These are phyloP conservation scores for Heliamphora exappendiculata DNA, from an alignment of 148 eudicot genomes.

Conservation along the genomic window DNA sequence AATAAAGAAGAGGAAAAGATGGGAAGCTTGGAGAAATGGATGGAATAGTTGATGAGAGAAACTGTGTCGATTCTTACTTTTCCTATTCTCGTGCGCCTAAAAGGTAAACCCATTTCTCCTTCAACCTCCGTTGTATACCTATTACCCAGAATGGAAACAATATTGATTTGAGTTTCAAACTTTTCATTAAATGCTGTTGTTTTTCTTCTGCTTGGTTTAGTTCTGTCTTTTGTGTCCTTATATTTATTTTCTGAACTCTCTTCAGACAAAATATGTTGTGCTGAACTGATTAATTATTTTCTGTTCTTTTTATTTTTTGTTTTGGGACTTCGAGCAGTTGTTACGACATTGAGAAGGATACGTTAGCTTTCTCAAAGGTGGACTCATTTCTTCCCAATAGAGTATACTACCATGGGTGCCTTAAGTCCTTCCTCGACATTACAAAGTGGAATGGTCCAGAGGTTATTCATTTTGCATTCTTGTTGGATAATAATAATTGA, in stretches of 20 bases:
- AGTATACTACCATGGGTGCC: constrained; percentile 93
- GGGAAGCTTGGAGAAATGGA: background rate
- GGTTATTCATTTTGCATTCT: constrained; percentile 32
- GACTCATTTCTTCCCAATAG: constrained; percentile 74
- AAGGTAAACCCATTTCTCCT: background rate
- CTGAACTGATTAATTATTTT: background rate
- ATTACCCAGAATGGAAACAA: background rate
- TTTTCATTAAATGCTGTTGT: background rate
- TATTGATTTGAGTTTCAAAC: background rate
- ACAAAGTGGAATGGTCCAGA: constrained; percentile 98
- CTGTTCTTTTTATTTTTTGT: background rate
- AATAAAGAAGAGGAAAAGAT: background rate
- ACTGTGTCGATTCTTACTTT: background rate
- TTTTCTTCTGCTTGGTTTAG: background rate
- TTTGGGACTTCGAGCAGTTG: constrained; percentile 45
- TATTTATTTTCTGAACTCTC: background rate
- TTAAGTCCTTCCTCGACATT: constrained; percentile 78
- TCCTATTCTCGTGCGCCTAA: background rate
- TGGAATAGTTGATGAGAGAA: background rate
- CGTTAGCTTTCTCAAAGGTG: constrained; percentile 81
- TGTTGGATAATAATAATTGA: constrained; percentile 4
- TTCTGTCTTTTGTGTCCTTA: background rate
- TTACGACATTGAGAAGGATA: constrained; percentile 82
- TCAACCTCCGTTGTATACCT: background rate
- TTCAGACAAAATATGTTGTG: background rate